phyloP scores from a whole-genome alignment of 352 stramenopile species.

The Peronosclerospora sorghi region DNA sequence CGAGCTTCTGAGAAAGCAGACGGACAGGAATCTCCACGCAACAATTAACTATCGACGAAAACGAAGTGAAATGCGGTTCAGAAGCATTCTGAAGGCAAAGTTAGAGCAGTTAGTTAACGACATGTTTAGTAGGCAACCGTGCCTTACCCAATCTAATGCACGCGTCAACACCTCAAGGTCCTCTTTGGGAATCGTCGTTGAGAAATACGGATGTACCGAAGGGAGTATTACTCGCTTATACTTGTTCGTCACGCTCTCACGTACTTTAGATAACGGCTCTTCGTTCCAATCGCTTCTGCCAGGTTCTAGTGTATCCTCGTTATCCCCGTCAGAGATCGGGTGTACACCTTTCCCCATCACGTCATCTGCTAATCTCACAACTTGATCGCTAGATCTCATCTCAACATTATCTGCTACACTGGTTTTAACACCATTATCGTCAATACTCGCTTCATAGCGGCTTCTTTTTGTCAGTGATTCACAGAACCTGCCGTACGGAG shows the following conservation, averaged over 20 bases:
- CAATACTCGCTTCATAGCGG: background rate
- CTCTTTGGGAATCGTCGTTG: conserved; percentile 1
- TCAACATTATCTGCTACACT: conserved; percentile 4
- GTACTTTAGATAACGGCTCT: background rate
- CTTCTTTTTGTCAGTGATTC: background rate
- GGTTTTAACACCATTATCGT: background rate
- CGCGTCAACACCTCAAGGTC: conserved; percentile 13
- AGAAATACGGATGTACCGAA: conserved; percentile 24
- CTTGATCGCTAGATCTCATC: conserved; percentile 4
- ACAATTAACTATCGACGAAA: conserved; percentile 29
- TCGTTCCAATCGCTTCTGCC: conserved; percentile 1
- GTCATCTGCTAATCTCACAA: background rate
- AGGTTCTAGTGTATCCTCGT: conserved; percentile 8
- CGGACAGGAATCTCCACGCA: conserved; percentile 32
- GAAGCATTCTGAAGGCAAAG: conserved; percentile 9
- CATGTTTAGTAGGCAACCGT: background rate
- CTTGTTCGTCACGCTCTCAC: background rate
- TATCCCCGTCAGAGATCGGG: background rate
- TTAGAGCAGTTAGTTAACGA: background rate
- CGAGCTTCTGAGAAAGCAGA: conserved; percentile 27
- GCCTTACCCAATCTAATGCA: conserved; percentile 13
- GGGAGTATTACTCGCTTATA: conserved; percentile 14
- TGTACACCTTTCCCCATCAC: background rate
- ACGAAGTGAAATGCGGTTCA: conserved; percentile 22
- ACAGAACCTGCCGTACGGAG: conserved; percentile 15